A percentile compares a stretch with the other conserved stretches of the same genome.
Conservation (phyloP, 441 rosid species). For the Corymbia calophylla region DNA sequence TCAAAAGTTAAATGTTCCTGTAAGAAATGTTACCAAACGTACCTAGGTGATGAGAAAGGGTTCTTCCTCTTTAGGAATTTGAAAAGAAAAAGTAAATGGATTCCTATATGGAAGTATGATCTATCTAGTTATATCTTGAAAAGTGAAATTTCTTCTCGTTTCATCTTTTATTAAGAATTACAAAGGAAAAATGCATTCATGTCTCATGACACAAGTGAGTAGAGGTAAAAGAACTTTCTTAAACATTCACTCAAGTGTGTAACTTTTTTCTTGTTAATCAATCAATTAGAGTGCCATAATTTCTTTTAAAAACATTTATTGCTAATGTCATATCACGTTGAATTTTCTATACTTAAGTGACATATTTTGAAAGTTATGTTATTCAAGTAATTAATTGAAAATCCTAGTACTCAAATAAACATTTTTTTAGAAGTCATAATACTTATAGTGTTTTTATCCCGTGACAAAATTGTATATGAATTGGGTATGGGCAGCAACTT, state of each 20-base stretch:
- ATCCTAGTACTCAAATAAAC: fast-evolving
- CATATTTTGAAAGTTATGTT: background rate
- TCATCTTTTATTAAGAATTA: background rate
- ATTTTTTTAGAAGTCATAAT: background rate
- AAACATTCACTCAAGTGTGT: background rate
- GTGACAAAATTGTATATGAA: fast-evolving
- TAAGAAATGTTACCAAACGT: too few relatives aligned
- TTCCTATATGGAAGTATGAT: background rate
- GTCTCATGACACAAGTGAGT: background rate
- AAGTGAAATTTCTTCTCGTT: background rate
- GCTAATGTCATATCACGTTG: fast-evolving
- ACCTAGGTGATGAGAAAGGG: background rate
- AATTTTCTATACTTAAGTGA: background rate
- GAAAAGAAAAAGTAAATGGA: background rate
- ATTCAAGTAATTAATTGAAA: background rate
- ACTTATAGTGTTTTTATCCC: background rate
- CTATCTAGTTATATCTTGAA: background rate
- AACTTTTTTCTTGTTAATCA: background rate
- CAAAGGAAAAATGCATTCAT: too few relatives aligned
- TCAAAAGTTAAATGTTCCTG: too few relatives aligned
- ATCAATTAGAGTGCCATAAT: fast-evolving
- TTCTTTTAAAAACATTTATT: background rate
- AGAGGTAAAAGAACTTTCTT: background rate
- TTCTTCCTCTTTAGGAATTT: background rate
- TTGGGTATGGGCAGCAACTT: background rate